These are phyloP conservation scores for Pleurotus giganteus DNA, from an alignment of 768 basidiomycete species.

Conservation along the genomic window DNA sequence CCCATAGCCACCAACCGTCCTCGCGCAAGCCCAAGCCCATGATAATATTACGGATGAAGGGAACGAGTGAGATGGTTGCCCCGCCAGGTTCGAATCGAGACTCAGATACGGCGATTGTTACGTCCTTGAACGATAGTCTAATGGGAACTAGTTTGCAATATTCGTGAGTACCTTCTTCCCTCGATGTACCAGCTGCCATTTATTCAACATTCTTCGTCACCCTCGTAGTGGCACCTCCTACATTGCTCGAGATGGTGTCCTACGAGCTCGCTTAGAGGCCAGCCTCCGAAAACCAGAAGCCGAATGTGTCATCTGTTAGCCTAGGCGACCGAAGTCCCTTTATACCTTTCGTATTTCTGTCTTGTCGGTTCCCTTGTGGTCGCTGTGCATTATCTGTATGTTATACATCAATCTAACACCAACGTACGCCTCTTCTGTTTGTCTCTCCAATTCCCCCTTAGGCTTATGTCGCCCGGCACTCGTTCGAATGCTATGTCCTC, in stretches of 20 bases:
- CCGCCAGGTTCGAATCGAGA: slow-evolving; percentile 10
- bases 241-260: slow-evolving; percentile 41
- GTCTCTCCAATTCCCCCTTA: no score
- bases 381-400: no score
- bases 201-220: neutral
- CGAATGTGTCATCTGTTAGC: slow-evolving; percentile 49
- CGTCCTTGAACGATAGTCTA: slow-evolving; percentile 37
- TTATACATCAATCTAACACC: no score
- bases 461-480: no score
- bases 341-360: no score
- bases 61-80: slow-evolving; percentile 29
- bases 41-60: slow-evolving; percentile 37
- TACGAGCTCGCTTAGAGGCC: slow-evolving; percentile 47
- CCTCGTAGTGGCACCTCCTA: slow-evolving; percentile 41
- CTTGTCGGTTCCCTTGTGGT: no score
- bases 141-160: slow-evolving; percentile 49
- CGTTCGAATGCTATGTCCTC: no score
- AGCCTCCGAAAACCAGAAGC: slow-evolving; percentile 34
- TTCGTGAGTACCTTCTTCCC: slow-evolving; percentile 36
- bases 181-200: slow-evolving; percentile 1
- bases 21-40: slow-evolving; percentile 27
- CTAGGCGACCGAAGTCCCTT: no score
- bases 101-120: slow-evolving; percentile 29
- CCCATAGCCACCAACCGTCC: slow-evolving; percentile 7
- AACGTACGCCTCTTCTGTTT: no score